A percentile compares a stretch with the other conserved stretches of the same genome.
Evolutionary conservation across 2,329 filamentous ascomycete genomes (phyloP).

Genomic region (Pestalotiopsis sp.): DNA sequence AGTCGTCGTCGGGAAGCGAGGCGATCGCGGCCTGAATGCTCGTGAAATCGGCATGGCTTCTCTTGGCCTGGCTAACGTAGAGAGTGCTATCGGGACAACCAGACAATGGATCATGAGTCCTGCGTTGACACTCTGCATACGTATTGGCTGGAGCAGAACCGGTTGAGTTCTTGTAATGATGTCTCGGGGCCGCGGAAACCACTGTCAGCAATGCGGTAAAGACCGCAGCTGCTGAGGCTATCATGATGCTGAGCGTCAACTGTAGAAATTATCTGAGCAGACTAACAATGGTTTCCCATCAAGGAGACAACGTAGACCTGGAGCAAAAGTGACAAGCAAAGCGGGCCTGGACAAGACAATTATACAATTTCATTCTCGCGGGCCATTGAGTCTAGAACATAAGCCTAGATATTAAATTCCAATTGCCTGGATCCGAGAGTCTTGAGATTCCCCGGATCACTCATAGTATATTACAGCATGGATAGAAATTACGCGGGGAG

Average conservation of each 20-base stretch:
- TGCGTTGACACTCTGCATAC: conserved; percentile 31
- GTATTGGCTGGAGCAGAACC: conserved; percentile 8
- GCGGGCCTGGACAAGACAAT: neutral
- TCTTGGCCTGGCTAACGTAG: conserved; percentile 39
- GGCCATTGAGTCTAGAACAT: neutral
- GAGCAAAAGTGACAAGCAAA: neutral
- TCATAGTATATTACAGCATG: neutral
- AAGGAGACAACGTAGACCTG: neutral
- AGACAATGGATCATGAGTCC: conserved; percentile 33
- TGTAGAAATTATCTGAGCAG: neutral
- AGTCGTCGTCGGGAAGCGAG: conserved; percentile 42
- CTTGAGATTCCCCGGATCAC: conserved; percentile 4
- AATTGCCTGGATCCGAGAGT: neutral
- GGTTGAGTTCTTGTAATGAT: neutral
- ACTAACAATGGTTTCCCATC: neutral
- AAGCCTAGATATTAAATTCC: neutral
- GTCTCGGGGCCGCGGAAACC: neutral
- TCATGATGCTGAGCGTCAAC: neutral
- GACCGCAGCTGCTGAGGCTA: neutral
- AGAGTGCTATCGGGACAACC: conserved; percentile 43
- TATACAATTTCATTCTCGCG: neutral
- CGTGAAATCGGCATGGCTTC: conserved; percentile 37
- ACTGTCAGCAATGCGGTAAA: conserved; percentile 2
- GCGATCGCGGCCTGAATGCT: conserved; percentile 44
- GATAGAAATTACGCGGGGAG: conserved; percentile 7